A percentile compares a stretch with the other conserved stretches of the same genome.
Conservation (phyloP, 768 basidiomycete species). For the Lactarius pseudohatsudake region DNA sequence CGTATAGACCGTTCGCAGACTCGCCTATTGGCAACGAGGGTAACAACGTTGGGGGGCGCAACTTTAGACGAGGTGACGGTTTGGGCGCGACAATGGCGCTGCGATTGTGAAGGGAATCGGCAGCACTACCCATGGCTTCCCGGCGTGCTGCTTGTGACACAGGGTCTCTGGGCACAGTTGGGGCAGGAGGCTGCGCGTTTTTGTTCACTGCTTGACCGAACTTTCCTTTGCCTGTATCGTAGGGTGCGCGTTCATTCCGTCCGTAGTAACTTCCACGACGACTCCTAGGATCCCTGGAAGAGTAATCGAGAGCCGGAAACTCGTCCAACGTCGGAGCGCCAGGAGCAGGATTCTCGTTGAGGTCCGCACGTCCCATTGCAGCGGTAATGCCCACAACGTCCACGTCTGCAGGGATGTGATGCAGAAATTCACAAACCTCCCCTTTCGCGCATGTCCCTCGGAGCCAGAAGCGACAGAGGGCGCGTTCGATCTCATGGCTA, state of each 20-base stretch:
- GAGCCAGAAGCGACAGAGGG: constrained; percentile 96
- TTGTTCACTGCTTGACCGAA: constrained; percentile 93
- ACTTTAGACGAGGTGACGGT: constrained; percentile 80
- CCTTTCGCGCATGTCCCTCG: constrained; percentile 97
- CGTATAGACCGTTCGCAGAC: constrained; percentile 75
- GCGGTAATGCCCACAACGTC: constrained; percentile 70
- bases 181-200: constrained; percentile 36
- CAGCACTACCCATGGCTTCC: constrained; percentile 57
- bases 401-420: constrained; percentile 84
- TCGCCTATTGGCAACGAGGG: constrained; percentile 90
- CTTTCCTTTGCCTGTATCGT: constrained; percentile 85
- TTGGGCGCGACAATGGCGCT: constrained; percentile 74
- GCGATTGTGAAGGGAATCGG: constrained; percentile 62
- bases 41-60: constrained; percentile 78
- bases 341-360: constrained; percentile 44
- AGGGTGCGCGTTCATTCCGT: constrained; percentile 43
- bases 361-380: constrained; percentile 64
- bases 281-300: constrained; percentile 41
- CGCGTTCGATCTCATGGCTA: constrained; percentile 94
- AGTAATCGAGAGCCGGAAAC: constrained; percentile 60
- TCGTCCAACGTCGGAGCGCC: constrained; percentile 54
- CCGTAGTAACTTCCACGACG: constrained; percentile 43
- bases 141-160: constrained; percentile 50
- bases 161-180: constrained; percentile 34
- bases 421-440: constrained; percentile 94